Evolutionary conservation across 2,329 filamentous ascomycete genomes (phyloP), one percentile per base, ranked within the genome.

Genomic region (Aspergillus tanneri): DNA sequence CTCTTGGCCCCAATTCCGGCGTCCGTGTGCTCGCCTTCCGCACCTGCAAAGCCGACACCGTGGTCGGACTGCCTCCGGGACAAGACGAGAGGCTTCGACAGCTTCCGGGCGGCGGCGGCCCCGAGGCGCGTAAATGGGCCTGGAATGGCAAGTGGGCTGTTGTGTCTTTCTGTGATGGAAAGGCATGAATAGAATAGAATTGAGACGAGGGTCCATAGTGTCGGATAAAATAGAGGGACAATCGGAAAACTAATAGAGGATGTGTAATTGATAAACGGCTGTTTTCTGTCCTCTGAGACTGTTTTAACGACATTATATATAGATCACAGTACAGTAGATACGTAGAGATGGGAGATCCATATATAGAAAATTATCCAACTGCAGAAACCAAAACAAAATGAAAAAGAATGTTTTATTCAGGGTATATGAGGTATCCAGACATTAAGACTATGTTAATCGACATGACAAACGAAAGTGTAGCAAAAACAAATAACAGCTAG

Each of bases 71-170:
- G n/a, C 79, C 84, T 11, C 70, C 83, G 7, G 91, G 92, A 5
- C 82, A 86, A 65, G 93, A 99, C 63, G 90, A 96, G 72, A 82
- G 85, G 66, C 75, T 97, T 44, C 83, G 79, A 57, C 76, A 79
- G 7, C 79, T 73, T 44, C 83, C 88, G 43, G 83, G 87, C 1
- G 88, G 87, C 3, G 87, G 85, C 12, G 84, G 90, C 52, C 80
- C 56, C 69, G 86, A 68, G 47, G 79, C 83, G 19, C 79, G 93
- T 47, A 87, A 88, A 68, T 97, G 92, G 92, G 91, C 90, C 0
- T 97, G 91, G 91, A 87, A 83, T 63, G 92, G 92, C 34, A 96
- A 96, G 71, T 97, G 89, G 88, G 92, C 92, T 5, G 90, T 97
- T n/a, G 85, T 95, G 4, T 90, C 88, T 23, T 90, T 91, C 61